Evolutionary conservation across 306 rosid genomes (phyloP).

Genomic region (Cyamopsis tetragonoloba): DNA sequence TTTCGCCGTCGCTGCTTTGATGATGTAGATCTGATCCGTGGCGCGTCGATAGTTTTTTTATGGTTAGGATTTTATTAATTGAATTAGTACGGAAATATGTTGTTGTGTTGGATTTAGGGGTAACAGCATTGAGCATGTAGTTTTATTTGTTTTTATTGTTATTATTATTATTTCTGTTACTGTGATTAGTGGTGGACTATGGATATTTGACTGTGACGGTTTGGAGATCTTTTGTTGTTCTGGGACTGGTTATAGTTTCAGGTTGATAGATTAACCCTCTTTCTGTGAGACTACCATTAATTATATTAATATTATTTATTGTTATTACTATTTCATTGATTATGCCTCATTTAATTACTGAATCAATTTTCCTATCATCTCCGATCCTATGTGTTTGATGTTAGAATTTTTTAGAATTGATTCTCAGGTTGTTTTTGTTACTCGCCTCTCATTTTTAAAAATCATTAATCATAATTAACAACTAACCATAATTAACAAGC

Average conservation of each 20-base stretch:
- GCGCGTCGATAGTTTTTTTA: constrained; percentile 4
- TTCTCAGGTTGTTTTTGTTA: background rate
- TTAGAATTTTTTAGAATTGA: background rate
- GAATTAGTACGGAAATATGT: background rate
- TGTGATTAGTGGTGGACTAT: constrained; percentile 1
- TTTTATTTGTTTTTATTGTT: background rate
- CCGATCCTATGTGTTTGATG: no score
- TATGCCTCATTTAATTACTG: background rate
- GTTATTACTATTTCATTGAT: background rate
- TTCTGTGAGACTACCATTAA: background rate
- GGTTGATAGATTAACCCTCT: background rate
- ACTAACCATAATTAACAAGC: background rate
- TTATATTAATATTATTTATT: background rate
- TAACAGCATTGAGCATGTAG: no score
- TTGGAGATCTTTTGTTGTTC: background rate
- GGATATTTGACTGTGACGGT: background rate
- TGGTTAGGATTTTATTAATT: constrained; percentile 30
- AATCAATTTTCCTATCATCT: background rate
- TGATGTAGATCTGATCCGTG: constrained; percentile 47
- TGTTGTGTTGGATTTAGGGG: background rate
- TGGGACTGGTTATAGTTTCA: background rate
- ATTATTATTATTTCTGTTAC: no score
- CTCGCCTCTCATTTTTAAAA: background rate
- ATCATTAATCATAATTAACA: no score
- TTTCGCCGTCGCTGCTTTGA: constrained; percentile 29